Conservation (phyloP, 768 basidiomycete genomes). For the Boletellus emodensis region DNA sequence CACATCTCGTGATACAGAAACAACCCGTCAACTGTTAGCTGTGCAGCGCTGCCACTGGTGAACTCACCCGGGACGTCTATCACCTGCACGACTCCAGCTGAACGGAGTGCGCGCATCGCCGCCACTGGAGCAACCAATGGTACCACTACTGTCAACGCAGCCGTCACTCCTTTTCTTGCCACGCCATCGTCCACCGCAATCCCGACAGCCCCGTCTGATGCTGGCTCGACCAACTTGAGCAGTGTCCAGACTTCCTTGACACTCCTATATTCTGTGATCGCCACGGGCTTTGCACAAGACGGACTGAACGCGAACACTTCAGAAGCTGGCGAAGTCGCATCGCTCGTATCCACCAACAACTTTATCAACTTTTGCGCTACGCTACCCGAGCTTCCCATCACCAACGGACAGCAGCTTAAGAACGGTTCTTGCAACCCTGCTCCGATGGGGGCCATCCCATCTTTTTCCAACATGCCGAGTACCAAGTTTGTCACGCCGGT, state of each 20-base stretch:
- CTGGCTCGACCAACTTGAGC: constrained; percentile 18
- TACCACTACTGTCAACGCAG: constrained; percentile 18
- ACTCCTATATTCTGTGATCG: constrained; percentile 48
- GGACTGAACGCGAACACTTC: constrained; percentile 37
- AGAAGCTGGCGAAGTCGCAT: constrained; percentile 47
- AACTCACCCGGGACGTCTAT: constrained; percentile 48
- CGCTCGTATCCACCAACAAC: constrained; percentile 64
- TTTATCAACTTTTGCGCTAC: constrained; percentile 67
- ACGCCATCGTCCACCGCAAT: not conserved
- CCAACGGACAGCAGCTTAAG: constrained; percentile 54
- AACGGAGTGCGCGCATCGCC: constrained; percentile 45
- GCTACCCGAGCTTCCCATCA: constrained; percentile 46
- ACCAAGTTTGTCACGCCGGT: constrained; percentile 48
- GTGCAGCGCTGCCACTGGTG: constrained; percentile 46
- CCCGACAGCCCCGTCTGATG: constrained; percentile 2
- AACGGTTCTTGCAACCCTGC: constrained; percentile 57
- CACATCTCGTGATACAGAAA: not conserved
- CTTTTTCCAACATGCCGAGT: constrained; percentile 48
- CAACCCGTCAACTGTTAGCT: constrained; percentile 5
- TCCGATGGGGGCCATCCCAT: constrained; percentile 57
- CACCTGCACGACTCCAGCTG: constrained; percentile 47
- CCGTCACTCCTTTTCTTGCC: constrained; percentile 12
- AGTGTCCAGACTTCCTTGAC: constrained; percentile 29
- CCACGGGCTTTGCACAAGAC: constrained; percentile 49
- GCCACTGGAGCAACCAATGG: constrained; percentile 29